Percentiles rank a stretch among this genome's conserved stretches.
Conservation (phyloP, 1,284 basidiomycete genomes). For the Uromyces viciae-fabae region DNA sequence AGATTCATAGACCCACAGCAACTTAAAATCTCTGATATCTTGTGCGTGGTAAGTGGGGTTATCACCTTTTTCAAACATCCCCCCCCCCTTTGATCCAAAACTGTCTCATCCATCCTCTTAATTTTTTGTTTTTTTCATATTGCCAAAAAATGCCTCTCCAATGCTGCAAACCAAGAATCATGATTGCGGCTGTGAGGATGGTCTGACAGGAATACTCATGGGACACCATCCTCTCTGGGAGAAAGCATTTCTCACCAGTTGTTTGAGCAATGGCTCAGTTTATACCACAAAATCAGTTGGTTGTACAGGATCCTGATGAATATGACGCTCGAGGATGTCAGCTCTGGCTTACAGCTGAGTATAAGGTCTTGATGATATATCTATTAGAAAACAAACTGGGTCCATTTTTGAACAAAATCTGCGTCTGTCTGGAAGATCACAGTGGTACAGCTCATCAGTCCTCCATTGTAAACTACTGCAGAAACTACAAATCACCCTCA, state of each 20-base stretch:
- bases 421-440: not conserved
- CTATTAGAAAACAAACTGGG: not conserved
- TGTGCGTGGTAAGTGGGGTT: too few species aligned
- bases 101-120: too few species aligned
- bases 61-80: too few species aligned
- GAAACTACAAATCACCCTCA: not conserved
- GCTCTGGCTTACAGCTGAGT: not conserved
- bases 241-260: not conserved
- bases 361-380: not conserved
- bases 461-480: not conserved
- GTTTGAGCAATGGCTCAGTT: not conserved
- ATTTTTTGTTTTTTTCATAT: too few species aligned
- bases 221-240: not conserved
- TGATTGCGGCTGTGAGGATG: not conserved
- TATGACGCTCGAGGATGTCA: not conserved
- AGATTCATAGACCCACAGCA: too few species aligned
- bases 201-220: not conserved
- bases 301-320: not conserved
- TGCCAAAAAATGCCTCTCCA: too few species aligned
- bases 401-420: not conserved
- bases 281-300: not conserved
- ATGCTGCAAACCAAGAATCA: not conserved
- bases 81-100: too few species aligned
- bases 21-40: too few species aligned
- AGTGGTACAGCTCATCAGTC: not conserved